Percentiles rank a stretch among this genome's conserved stretches.
These are phyloP conservation scores for Bretziella fagacearum DNA, from an alignment of 2,329 filamentous ascomycete species.

Conservation along the genomic window DNA sequence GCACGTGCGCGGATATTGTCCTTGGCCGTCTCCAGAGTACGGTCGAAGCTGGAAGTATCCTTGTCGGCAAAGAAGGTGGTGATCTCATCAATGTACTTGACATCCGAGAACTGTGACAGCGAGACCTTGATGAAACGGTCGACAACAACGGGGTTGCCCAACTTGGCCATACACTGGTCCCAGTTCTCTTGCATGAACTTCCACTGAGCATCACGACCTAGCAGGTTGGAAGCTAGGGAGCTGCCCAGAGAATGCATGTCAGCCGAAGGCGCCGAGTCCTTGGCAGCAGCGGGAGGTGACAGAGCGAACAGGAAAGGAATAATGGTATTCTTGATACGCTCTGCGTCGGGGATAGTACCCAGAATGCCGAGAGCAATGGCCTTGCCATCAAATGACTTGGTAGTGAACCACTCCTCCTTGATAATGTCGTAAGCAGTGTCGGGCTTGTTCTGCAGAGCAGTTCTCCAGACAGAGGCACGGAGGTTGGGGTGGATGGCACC, in stretches of 20 bases:
- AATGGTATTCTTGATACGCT: slow-evolving; percentile 48
- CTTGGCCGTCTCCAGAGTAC: slow-evolving; percentile 67
- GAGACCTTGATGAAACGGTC: slow-evolving; percentile 74
- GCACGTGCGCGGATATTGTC: slow-evolving; percentile 76
- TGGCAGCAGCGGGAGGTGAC: slow-evolving; percentile 31
- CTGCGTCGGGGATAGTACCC: slow-evolving; percentile 51
- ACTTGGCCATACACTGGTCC: slow-evolving; percentile 50
- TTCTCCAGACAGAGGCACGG: slow-evolving; percentile 62
- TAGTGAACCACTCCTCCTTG: slow-evolving; percentile 69
- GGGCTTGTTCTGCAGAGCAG: slow-evolving; percentile 54
- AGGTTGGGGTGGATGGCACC: slow-evolving; percentile 65
- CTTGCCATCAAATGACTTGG: slow-evolving; percentile 77
- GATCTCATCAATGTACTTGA: slow-evolving; percentile 56
- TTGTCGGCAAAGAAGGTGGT: slow-evolving; percentile 69
- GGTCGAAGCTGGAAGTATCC: slow-evolving; percentile 72
- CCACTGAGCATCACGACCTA: slow-evolving; percentile 64
- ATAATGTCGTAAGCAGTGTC: slow-evolving; percentile 53
- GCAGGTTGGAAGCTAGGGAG: slow-evolving; percentile 54
- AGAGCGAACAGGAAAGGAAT: slow-evolving; percentile 65
- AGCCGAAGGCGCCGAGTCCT: slow-evolving; percentile 57
- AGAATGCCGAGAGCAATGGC: slow-evolving; percentile 67
- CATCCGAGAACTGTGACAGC: slow-evolving; percentile 62
- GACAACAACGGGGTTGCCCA: slow-evolving; percentile 71
- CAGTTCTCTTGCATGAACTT: slow-evolving; percentile 73
- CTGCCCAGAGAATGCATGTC: slow-evolving; percentile 75